Percentiles rank a stretch among this genome's conserved stretches.
These are phyloP conservation scores for Ustilago lituana DNA, from an alignment of 1,284 basidiomycete species.

Conservation along the genomic window DNA sequence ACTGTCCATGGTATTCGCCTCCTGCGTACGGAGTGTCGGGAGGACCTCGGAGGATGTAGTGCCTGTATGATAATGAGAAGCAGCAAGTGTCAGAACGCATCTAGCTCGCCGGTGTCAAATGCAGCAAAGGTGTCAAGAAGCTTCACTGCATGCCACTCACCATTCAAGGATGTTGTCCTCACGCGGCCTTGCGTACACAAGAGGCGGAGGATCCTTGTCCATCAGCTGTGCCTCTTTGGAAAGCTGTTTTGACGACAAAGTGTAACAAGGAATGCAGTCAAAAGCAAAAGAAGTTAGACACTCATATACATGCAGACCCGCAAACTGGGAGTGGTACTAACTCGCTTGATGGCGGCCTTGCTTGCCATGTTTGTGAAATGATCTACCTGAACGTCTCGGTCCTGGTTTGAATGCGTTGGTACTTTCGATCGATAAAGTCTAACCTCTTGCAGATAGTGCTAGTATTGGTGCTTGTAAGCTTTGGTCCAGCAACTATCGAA, in stretches of 20 bases:
- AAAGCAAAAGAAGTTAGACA: not conserved
- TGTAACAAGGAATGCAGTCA: not conserved
- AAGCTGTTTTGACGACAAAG: conserved; percentile 71
- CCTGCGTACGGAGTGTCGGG: conserved; percentile 90
- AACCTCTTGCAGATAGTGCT: no score
- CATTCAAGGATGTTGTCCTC: conserved; percentile 87
- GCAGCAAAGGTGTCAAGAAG: not conserved
- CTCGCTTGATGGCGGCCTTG: conserved; percentile 48
- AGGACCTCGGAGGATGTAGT: conserved; percentile 77
- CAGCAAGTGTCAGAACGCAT: not conserved
- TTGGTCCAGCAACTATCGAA: no score
- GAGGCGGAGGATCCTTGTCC: conserved; percentile 92
- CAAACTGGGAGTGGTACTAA: conserved; percentile 3
- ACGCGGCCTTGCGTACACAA: conserved; percentile 90
- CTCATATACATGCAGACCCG: not conserved
- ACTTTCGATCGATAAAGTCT: no score
- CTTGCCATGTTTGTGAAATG: conserved; percentile 31
- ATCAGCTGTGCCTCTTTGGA: conserved; percentile 89
- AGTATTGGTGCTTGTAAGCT: no score
- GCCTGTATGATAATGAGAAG: conserved; percentile 67
- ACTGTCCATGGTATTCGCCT: conserved; percentile 84
- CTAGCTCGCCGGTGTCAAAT: no score
- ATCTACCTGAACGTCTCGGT: not conserved
- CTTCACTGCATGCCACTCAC: no score
- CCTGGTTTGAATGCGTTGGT: no score